Conservation (phyloP, 2,329 filamentous ascomycete genomes). For the Peltaster fructicola region DNA sequence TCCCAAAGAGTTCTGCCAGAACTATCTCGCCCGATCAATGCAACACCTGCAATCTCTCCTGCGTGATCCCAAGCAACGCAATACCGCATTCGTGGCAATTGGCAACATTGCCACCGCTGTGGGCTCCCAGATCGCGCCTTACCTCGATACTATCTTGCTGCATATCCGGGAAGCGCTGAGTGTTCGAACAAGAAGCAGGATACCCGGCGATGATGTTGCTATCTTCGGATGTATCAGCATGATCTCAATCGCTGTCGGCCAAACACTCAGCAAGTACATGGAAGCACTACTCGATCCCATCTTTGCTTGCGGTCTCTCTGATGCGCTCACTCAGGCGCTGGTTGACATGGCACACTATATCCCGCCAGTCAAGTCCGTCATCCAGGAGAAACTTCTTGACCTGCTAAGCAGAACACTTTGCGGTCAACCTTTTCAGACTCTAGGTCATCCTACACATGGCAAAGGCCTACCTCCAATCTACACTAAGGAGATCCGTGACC, state of each 20-base stretch:
- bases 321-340: conserved; percentile 82
- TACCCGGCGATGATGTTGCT: conserved; percentile 43
- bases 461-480: conserved; percentile 66
- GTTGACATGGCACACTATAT: conserved; percentile 99
- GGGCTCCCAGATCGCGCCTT: conserved; percentile 84
- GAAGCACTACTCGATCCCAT: conserved; percentile 88
- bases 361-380: conserved; percentile 76
- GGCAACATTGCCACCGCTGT: conserved; percentile 94
- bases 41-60: conserved; percentile 83
- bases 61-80: conserved; percentile 86
- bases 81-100: conserved; percentile 87
- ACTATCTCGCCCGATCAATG: conserved; percentile 92
- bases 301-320: conserved; percentile 86
- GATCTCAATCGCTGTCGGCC: conserved; percentile 82
- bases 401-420: conserved; percentile 90
- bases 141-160: conserved; percentile 82
- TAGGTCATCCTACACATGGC: conserved; percentile 82
- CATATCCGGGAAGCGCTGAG: conserved; percentile 85
- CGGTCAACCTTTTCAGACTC: conserved; percentile 75
- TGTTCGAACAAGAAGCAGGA: conserved; percentile 51
- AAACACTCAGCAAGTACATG: conserved; percentile 97
- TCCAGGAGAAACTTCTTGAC: conserved; percentile 84
- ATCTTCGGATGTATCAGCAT: conserved; percentile 98
- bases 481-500: conserved; percentile 49
- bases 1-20: conserved; percentile 71